A percentile compares a stretch with the other conserved stretches of the same genome.
These are phyloP conservation scores for Chamaenerion angustifolium DNA, from an alignment of 345 rosid species.

Conservation along the genomic window DNA sequence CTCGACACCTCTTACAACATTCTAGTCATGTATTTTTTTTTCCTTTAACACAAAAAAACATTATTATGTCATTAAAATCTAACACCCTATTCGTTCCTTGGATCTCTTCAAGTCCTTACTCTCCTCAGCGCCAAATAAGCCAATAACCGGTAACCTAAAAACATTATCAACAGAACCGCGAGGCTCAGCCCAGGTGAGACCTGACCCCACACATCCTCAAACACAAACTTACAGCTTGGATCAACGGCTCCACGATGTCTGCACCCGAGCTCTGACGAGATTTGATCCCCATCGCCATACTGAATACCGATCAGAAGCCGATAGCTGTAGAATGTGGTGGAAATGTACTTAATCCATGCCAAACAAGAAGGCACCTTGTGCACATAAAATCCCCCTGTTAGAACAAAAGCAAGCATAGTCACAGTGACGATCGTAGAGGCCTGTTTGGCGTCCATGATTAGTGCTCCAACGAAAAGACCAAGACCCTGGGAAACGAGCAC, in stretches of 20 bases:
- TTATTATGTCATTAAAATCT: too few species aligned
- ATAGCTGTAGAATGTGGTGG: slow-evolving; percentile 63
- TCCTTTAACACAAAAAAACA: too few species aligned
- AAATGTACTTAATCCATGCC: slow-evolving; percentile 70
- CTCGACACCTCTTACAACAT: too few species aligned
- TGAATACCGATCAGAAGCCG: slow-evolving; percentile 49
- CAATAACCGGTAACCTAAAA: slow-evolving; percentile 61
- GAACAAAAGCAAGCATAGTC: slow-evolving; percentile 74
- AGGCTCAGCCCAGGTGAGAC: slow-evolving; percentile 35
- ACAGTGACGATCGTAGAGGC: slow-evolving; percentile 79
- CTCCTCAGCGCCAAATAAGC: slow-evolving; percentile 78
- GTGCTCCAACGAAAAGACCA: slow-evolving; percentile 74
- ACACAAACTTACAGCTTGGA: slow-evolving; percentile 43
- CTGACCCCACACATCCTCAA: slow-evolving; percentile 55
- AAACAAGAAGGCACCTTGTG: slow-evolving; percentile 61
- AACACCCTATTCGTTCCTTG: too few species aligned
- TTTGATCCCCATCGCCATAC: slow-evolving; percentile 38
- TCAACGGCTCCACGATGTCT: slow-evolving; percentile 3
- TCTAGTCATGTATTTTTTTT: too few species aligned
- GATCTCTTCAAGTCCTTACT: slow-evolving; percentile 19
- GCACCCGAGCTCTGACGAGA: slow-evolving; percentile 43
- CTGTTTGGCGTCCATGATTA: slow-evolving; percentile 80
- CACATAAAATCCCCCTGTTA: slow-evolving; percentile 80
- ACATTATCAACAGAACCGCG: slow-evolving; percentile 44
- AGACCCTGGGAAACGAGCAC: slow-evolving; percentile 82